phyloP scores from a whole-genome alignment of 139 green algal genomes.

The Chlamydomonas schloesseri region DNA sequence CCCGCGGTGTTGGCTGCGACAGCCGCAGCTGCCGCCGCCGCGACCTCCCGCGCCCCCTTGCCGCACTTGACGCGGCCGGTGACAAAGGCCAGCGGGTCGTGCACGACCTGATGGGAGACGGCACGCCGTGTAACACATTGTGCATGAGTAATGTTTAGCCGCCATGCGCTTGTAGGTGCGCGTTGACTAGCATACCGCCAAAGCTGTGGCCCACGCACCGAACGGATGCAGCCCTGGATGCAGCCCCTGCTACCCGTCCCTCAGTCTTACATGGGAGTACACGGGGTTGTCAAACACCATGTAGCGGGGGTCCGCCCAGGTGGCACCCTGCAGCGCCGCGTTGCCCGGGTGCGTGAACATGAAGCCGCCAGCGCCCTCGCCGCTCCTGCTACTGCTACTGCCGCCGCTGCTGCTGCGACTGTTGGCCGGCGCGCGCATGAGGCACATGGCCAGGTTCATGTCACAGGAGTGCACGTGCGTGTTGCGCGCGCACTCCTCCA shows the following conservation, averaged over 20 bases:
- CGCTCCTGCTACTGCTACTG: not conserved
- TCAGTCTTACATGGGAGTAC: not conserved
- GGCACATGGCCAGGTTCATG: slow-evolving; percentile 45
- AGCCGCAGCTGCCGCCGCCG: not conserved
- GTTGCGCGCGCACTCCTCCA: not conserved
- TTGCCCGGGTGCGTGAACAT: slow-evolving; percentile 34
- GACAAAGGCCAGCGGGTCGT: slow-evolving; percentile 5
- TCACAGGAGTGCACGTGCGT: slow-evolving; percentile 23
- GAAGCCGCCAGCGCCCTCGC: not conserved
- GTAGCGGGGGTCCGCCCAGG: slow-evolving; percentile 39
- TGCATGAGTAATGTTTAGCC: too few species aligned
- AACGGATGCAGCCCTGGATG: too few species aligned
- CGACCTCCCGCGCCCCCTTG: not conserved
- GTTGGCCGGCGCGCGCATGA: not conserved
- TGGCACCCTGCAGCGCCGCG: slow-evolving; percentile 9
- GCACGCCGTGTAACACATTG: too few species aligned
- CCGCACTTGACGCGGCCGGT: not conserved
- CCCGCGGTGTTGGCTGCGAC: not conserved
- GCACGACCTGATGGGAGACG: not conserved
- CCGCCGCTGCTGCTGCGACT: not conserved
- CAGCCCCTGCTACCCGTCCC: too few species aligned
- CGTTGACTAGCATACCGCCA: too few species aligned
- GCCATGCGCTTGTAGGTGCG: too few species aligned
- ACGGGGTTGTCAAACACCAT: slow-evolving; percentile 40
- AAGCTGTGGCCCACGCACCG: too few species aligned